Evolutionary conservation across 495 filamentous ascomycete genomes (phyloP).

Genomic region (Collariella sp.): DNA sequence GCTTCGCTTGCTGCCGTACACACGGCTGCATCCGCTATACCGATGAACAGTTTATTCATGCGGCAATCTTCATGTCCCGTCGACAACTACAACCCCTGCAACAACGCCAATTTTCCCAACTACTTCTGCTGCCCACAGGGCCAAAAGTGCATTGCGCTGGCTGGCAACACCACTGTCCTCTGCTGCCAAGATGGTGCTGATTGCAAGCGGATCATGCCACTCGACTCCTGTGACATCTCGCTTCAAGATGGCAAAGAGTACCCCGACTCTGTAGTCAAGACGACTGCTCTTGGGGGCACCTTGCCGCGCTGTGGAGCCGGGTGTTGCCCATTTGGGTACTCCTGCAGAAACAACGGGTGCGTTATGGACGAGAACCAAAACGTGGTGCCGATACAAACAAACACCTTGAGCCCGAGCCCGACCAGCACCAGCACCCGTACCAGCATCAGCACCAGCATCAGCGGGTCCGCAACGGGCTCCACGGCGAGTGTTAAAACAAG

Average conservation of each 20-base stretch:
- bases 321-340: slow-evolving; percentile 78
- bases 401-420: slow-evolving; percentile 15
- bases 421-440: slow-evolving; percentile 10
- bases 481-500: no score
- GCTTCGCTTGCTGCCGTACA: slow-evolving; percentile 26
- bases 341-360: slow-evolving; percentile 46
- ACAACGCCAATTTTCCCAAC: slow-evolving; percentile 46
- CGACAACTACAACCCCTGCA: slow-evolving; percentile 39
- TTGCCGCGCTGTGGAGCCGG: slow-evolving; percentile 50
- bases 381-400: slow-evolving; percentile 15
- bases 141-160: slow-evolving; percentile 57
- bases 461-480: no score
- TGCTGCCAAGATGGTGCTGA: slow-evolving; percentile 62
- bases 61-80: slow-evolving; percentile 30
- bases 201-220: slow-evolving; percentile 59
- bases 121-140: slow-evolving; percentile 66
- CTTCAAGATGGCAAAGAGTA: slow-evolving; percentile 54
- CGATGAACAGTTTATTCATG: slow-evolving; percentile 24
- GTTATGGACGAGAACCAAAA: slow-evolving; percentile 33
- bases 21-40: slow-evolving; percentile 25
- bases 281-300: slow-evolving; percentile 49
- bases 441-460: slow-evolving; percentile 1
- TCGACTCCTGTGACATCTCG: slow-evolving; percentile 63
- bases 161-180: slow-evolving; percentile 57
- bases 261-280: slow-evolving; percentile 59